Evolutionary conservation across 495 filamentous ascomycete genomes (phyloP), one percentile per base, ranked within the genome.

Genomic region (Penicillium diatomitis): DNA sequence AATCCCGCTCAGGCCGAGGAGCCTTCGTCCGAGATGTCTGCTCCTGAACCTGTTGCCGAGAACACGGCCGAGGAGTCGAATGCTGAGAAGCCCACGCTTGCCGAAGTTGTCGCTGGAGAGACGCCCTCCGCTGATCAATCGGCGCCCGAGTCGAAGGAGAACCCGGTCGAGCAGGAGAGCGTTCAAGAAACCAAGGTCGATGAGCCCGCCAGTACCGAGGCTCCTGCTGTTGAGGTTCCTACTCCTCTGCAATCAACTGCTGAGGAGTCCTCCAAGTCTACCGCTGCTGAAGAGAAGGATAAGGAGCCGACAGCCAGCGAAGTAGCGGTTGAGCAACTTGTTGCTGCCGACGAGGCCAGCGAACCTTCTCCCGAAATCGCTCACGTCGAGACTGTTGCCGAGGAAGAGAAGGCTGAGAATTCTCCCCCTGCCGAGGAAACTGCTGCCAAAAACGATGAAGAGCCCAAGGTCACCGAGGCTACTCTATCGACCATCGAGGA

Each of bases 191-290:
- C 39, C 28, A 30, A 41, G 28, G 40, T 41, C 5, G 40, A 41
- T n/a, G 40, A 41, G 28, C 8, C 28, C 6, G 31, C 32, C 7
- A 12, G 44, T 9, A 50, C 50, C 30, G 8, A 47, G 34, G 30
- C 46, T 7, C 8, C 47, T 32, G 46, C 20, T 32, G 37, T 28
- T 3, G 46, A 53, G 31, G 52, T 56, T 10, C 31, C 55, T 32
- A 37, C 41, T 32, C 10, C 32, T 11, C 31, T 40, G 27, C 48
- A 52, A 28, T 44, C 44, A 9, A 47, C 32, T 12, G 36, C 32
- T 6, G 7, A 42, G 40, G 40, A 42, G 40, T 4, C 47, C 5
- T 38, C 40, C 20, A 37, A 40, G 29, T 47, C 29, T 32, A 6
- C 38, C 46, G 4, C 37, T 3, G 30, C 28, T 12, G 46, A 48